Percentiles rank a stretch among this genome's conserved stretches.
These are phyloP conservation scores for Bipolaris cookei DNA, from an alignment of 2,329 filamentous ascomycete species.

Conservation along the genomic window DNA sequence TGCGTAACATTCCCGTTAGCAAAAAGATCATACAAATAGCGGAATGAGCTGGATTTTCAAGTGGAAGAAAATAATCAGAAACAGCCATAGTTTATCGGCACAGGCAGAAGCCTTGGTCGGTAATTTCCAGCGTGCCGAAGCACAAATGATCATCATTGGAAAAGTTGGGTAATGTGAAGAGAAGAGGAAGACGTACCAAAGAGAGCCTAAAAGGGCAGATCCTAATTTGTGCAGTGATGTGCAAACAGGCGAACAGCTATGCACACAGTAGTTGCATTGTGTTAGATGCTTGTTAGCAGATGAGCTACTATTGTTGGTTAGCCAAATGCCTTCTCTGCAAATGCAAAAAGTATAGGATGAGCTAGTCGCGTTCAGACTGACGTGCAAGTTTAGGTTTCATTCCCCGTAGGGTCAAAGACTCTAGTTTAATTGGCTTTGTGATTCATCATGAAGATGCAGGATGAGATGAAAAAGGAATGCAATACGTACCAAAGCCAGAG, in stretches of 20 bases:
- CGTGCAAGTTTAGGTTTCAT: conserved; percentile 54
- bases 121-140: conserved; percentile 55
- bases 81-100: conserved; percentile 52
- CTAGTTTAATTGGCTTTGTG: conserved; percentile 54
- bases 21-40: conserved; percentile 10
- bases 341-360: neutral
- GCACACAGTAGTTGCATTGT: neutral
- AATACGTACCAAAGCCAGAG: conserved; percentile 22
- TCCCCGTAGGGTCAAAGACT: conserved; percentile 54
- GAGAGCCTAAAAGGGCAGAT: neutral
- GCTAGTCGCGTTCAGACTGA: conserved; percentile 50
- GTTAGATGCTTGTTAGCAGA: neutral
- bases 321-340: conserved; percentile 8
- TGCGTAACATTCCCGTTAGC: conserved; percentile 20
- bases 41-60: conserved; percentile 12
- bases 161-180: neutral
- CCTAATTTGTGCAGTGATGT: neutral
- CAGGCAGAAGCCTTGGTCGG: conserved; percentile 51
- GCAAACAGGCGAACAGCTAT: neutral
- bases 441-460: conserved; percentile 47
- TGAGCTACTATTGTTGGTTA: conserved; percentile 20
- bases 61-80: conserved; percentile 44
- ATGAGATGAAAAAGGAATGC: conserved; percentile 4
- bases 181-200: conserved; percentile 10
- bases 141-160: conserved; percentile 51